Evolutionary conservation across 441 rosid species (phyloP), one percentile per base, ranked within the genome.

Genomic region (Metrosideros polymorpha): DNA sequence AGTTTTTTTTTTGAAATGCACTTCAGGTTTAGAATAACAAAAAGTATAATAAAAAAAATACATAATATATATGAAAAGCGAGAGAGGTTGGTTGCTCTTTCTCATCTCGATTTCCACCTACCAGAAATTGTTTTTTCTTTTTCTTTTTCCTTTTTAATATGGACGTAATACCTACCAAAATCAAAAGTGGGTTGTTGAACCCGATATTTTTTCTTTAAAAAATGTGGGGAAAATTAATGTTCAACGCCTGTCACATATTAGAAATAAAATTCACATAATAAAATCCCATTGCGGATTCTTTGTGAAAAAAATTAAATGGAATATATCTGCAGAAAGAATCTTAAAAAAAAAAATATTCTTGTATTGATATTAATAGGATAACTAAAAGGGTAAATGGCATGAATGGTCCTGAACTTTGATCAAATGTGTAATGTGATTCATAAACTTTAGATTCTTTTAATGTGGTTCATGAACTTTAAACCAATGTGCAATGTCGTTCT

Each of bases 201-300:
- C 47, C n/a, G 0, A 39, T 30, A 0, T 15, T 7, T 2, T 4
- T 15, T 29, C 0, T 29, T 7, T 0, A 14, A 14, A 29, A 59
- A 59, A 29, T 7, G 22, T 1, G 15, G 1, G 30, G 3, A 0
- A 29, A 63, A 63, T 32, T 0, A 63, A 63, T 0, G 29, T 29
- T 4, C 5, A 12, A n/a, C 1, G 1, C 5, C 29, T 0, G 3
- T 1, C 0, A 5, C 6, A 1, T 4, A 59, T 27, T 27, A 56
- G 4, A 29, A 29, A 14, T 59, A 17, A 15, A 59, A 59, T 14
- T 0, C 71, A 14, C 0, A 0, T 6, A 59, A 59, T 29, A 29
- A 59, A 29, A 29, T 3, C 0, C 6, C 57, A 24, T 9, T 45
- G 2, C 3, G 49, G 49, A 7, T 10, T 9, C 10, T 2, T 45